A percentile compares a stretch with the other conserved stretches of the same genome.
These are phyloP conservation scores for Thielaviopsis populi DNA, from an alignment of 2,329 filamentous ascomycete species.

Conservation along the genomic window DNA sequence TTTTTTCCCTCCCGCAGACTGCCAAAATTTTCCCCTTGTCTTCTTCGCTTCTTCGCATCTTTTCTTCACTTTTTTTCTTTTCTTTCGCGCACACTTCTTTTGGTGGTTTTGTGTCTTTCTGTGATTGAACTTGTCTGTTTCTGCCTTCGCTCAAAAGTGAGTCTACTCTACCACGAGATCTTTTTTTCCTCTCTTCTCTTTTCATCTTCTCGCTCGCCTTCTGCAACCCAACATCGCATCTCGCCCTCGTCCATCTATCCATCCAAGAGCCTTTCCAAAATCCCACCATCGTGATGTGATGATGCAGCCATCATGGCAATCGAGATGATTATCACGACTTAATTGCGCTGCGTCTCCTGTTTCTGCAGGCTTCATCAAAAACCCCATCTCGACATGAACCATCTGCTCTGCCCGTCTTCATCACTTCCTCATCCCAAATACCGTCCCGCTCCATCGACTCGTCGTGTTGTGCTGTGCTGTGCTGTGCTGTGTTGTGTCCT, in stretches of 20 bases:
- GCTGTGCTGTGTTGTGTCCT: not conserved
- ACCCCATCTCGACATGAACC: not conserved
- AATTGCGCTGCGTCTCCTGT: not conserved
- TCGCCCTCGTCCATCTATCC: not conserved
- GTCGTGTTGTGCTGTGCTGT: not conserved
- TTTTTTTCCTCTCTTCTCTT: conserved; percentile 11
- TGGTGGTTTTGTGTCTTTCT: conserved; percentile 21
- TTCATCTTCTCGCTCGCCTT: conserved; percentile 3
- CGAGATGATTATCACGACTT: not conserved
- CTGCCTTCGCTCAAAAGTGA: conserved; percentile 35
- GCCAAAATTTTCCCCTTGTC: conserved; percentile 22
- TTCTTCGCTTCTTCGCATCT: conserved; percentile 25
- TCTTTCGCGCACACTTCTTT: conserved; percentile 26
- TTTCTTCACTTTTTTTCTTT: conserved; percentile 25
- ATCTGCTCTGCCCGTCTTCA: not conserved
- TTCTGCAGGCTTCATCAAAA: not conserved
- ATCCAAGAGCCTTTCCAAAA: not conserved
- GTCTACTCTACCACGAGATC: conserved; percentile 24
- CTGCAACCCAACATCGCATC: conserved; percentile 7
- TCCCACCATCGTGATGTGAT: conserved; percentile 11
- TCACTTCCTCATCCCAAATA: not conserved
- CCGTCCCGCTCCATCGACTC: not conserved
- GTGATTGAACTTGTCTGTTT: conserved; percentile 18
- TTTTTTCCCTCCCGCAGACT: conserved; percentile 18
- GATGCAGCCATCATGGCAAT: conserved; percentile 4